Base-by-base conservation (phyloP, 169 alveolate genomes). In the Eimeria tenella region DNA sequence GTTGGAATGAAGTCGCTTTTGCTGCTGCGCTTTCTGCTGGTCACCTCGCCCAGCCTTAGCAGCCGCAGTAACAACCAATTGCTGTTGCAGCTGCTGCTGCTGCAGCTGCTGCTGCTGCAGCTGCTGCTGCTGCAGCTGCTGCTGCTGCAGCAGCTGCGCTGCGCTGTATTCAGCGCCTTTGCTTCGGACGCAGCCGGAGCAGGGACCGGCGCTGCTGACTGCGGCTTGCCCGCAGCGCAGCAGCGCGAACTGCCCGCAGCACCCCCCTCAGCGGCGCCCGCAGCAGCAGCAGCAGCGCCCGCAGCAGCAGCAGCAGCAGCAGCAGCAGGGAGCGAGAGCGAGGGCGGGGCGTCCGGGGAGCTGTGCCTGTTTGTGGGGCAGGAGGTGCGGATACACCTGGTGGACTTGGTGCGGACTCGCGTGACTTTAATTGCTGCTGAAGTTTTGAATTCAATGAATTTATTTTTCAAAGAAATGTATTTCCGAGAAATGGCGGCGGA, bases 311-410 rank as follows among this genome's bases (percentile, higher is more conserved):
- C 60, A 74, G 60, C 25, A n/a, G 31, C 55, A 2, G 62, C 49
- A 4, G 62, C 62, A n/a, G 23, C 17, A 23, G 9, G 50, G 23
- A 62, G 11, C 6, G 62, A 5, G 10, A 49, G 19, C 19, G 84
- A 74, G 42, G 10, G n/a, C 19, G 84, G 42, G 19, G 84, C 42
- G 1, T 74, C 23, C 84, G 6, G 55, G 63, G 13, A 56, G 4
- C 42, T 49, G 31, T 74, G 84, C 42, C 13, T 74, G 62, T 79
- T 79, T 79, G 70, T 79, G n/a, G 88, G 88, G 42, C 88, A 79
- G 63, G 88, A 79, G 88, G 88, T 79, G 88, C 88, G 88, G 23
- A 79, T 79, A 79, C 88, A 79, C 71, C 88, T 79, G 88, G 88
- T 79, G 71, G 88, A 79, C 70, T 55, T 79, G 50, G 88, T 79